A percentile compares a stretch with the other conserved stretches of the same genome.
These are phyloP conservation scores for Phytophthora tubulina DNA, from an alignment of 352 stramenopile genomes.

Conservation along the genomic window DNA sequence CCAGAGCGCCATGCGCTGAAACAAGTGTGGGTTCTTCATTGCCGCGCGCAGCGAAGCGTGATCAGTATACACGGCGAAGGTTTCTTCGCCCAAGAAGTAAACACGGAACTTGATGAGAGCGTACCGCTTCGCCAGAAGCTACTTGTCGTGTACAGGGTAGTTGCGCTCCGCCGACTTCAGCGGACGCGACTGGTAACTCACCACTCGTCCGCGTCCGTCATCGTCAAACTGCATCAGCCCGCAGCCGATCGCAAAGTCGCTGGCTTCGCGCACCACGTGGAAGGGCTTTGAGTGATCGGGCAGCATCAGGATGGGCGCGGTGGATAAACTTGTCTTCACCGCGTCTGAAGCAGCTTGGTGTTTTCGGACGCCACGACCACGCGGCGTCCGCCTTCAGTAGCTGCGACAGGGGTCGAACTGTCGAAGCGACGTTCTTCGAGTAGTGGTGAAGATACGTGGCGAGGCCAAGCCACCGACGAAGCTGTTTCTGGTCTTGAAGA, in stretches of 20 bases:
- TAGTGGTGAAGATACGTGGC: too few species aligned
- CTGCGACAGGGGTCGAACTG: too few species aligned
- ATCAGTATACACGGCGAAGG: neutral
- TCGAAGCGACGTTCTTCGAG: too few species aligned
- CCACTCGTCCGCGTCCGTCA: slow-evolving; percentile 1
- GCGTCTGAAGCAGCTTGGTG: too few species aligned
- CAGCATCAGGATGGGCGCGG: too few species aligned
- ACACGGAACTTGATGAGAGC: too few species aligned
- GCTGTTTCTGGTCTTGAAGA: too few species aligned
- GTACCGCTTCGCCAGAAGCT: slow-evolving; percentile 3
- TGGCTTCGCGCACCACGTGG: neutral
- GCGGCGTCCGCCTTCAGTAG: too few species aligned
- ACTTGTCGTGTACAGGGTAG: neutral
- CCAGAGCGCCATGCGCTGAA: slow-evolving; percentile 32
- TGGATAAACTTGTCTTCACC: too few species aligned
- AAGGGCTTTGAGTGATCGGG: too few species aligned
- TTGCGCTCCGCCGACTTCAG: neutral
- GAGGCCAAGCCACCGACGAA: too few species aligned
- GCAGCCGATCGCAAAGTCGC: neutral
- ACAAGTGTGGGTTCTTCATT: slow-evolving; percentile 13
- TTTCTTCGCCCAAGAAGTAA: neutral
- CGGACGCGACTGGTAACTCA: slow-evolving; percentile 7
- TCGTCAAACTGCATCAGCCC: neutral
- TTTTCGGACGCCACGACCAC: too few species aligned
- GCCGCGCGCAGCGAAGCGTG: neutral